A percentile compares a stretch with the other conserved stretches of the same genome.
phyloP scores from a whole-genome alignment of 805 yeast species.

The Pichia nakasei region DNA sequence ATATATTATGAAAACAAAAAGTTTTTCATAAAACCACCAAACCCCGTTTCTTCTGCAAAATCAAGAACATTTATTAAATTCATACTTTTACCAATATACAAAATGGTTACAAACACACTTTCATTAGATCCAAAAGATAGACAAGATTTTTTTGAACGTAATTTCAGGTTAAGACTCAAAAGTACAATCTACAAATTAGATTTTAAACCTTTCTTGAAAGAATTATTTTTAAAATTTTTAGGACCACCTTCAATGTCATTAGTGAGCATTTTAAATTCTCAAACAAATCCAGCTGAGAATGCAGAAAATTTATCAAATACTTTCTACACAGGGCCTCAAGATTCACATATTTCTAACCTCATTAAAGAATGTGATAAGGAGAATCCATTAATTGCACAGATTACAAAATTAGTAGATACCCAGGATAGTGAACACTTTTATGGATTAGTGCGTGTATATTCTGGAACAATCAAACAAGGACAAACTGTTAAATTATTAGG shows the following conservation, averaged over 20 bases:
- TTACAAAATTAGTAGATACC: conserved; percentile 49
- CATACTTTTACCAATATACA: conserved; percentile 73
- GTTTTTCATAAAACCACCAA: conserved; percentile 32
- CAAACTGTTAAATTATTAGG: conserved; percentile 47
- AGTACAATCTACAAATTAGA: conserved; percentile 40
- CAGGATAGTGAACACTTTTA: conserved; percentile 42
- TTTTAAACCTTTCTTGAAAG: conserved; percentile 47
- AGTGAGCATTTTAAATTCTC: conserved; percentile 36
- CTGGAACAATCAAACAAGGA: conserved; percentile 49
- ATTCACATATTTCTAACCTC: conserved; percentile 9
- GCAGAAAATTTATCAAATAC: conserved; percentile 19
- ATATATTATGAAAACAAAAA: conserved; percentile 41
- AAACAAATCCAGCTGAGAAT: conserved; percentile 31
- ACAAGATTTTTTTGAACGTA: conserved; percentile 33
- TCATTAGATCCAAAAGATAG: conserved; percentile 41
- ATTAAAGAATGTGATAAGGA: conserved; percentile 28
- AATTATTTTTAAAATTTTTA: conserved; percentile 48
- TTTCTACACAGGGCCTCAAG: conserved; percentile 24
- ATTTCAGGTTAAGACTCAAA: conserved; percentile 38
- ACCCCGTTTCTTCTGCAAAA: conserved; percentile 15
- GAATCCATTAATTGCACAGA: conserved; percentile 42
- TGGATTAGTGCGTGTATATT: conserved; percentile 52
- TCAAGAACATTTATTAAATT: conserved; percentile 50
- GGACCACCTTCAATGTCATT: conserved; percentile 40
- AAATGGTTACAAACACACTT: conserved; percentile 53